Conservation (phyloP, 768 basidiomycete genomes). For the Rhodotorula toruloides region DNA sequence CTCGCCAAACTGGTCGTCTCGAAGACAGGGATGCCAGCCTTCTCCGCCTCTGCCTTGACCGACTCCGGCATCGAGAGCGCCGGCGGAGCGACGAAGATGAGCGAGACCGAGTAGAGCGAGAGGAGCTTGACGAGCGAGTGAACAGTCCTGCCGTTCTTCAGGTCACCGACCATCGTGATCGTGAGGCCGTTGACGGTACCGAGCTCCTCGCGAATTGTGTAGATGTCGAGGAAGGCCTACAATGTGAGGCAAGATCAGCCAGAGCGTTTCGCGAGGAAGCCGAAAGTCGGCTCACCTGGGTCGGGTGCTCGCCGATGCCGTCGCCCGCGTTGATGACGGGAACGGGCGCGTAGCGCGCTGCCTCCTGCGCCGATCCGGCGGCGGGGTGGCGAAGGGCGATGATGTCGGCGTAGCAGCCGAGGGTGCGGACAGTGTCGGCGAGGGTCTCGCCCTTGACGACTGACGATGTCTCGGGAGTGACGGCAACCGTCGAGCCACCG, state of each 20-base stretch:
- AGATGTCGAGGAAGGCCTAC: conserved; percentile 53
- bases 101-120: conserved; percentile 81
- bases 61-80: conserved; percentile 80
- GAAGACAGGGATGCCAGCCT: conserved; percentile 70
- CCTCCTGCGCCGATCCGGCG: conserved; percentile 84
- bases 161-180: conserved; percentile 74
- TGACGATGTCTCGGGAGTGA: conserved; percentile 74
- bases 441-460: conserved; percentile 90
- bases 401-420: conserved; percentile 91
- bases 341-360: conserved; percentile 93
- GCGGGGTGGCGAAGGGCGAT: conserved; percentile 92
- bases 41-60: conserved; percentile 75
- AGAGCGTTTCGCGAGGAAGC: background rate
- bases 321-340: conserved; percentile 97
- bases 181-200: conserved; percentile 96
- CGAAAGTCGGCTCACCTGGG: conserved; percentile 58
- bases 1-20: conserved; percentile 86
- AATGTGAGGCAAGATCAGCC: background rate
- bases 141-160: conserved; percentile 96
- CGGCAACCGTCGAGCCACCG: conserved; percentile 87
- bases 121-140: conserved; percentile 91
- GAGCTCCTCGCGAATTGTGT: conserved; percentile 93
- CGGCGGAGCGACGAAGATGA: conserved; percentile 91
- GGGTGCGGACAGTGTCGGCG: conserved; percentile 85
- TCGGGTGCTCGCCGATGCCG: conserved; percentile 94